Conservation (phyloP, 352 stramenopile genomes). For the Phytophthora tentaculata region DNA sequence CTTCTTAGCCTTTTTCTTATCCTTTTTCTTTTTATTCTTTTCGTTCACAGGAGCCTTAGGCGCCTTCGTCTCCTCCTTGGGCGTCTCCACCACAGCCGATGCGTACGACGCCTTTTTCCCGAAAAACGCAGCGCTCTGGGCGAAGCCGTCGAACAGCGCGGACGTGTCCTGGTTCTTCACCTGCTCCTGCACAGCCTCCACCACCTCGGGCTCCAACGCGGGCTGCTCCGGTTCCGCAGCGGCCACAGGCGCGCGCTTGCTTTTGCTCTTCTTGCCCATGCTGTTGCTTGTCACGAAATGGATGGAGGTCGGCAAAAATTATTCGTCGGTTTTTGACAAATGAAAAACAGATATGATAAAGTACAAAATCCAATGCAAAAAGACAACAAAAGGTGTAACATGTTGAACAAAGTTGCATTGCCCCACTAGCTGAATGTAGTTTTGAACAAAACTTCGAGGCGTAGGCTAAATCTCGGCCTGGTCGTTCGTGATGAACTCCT, state of each 20-base stretch:
- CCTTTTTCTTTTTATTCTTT: conserved; percentile 17
- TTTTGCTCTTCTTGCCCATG: conserved; percentile 54
- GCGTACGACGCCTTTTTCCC: conserved; percentile 72
- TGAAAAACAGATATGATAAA: not conserved
- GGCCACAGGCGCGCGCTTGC: conserved; percentile 10
- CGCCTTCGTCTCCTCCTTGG: conserved; percentile 12
- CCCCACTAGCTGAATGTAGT: conserved; percentile 1
- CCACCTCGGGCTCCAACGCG: conserved; percentile 21
- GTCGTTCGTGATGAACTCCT: conserved; percentile 73
- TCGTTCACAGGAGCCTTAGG: conserved; percentile 5
- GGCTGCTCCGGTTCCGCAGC: conserved; percentile 11
- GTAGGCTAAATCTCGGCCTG: conserved; percentile 27
- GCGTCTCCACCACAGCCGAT: conserved; percentile 13
- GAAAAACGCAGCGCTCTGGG: conserved; percentile 65
- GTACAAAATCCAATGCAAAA: conserved; percentile 5
- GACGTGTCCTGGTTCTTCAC: conserved; percentile 29
- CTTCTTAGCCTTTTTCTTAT: conserved; percentile 18
- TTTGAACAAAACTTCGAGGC: conserved; percentile 5
- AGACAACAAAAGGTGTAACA: not conserved
- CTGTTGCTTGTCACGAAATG: conserved; percentile 40
- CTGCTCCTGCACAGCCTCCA: conserved; percentile 32
- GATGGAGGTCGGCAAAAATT: conserved; percentile 34
- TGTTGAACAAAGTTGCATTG: not conserved
- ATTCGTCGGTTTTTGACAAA: not conserved
- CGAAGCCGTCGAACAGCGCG: conserved; percentile 60